These are phyloP conservation scores for Calonectria pteridis DNA, from an alignment of 2,329 filamentous ascomycete species.

Conservation along the genomic window DNA sequence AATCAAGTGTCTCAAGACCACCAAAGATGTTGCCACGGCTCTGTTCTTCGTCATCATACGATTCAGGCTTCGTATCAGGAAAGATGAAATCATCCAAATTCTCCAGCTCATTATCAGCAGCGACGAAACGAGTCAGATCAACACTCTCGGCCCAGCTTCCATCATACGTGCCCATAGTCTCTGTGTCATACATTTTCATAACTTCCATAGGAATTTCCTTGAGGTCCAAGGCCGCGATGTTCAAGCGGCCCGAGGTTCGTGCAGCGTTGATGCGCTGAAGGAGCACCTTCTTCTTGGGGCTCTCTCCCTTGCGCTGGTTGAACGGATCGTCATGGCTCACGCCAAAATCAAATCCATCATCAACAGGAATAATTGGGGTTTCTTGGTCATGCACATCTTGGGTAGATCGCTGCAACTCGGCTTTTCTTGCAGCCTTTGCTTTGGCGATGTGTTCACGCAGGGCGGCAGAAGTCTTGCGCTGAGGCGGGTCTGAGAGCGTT, in stretches of 20 bases:
- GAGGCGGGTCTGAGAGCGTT: slow-evolving; percentile 27
- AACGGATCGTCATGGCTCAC: slow-evolving; percentile 74
- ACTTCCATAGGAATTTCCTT: slow-evolving; percentile 86
- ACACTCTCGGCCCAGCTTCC: slow-evolving; percentile 92
- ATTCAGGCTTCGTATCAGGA: slow-evolving; percentile 74
- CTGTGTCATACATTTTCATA: slow-evolving; percentile 89
- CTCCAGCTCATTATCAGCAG: slow-evolving; percentile 90
- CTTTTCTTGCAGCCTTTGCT: slow-evolving; percentile 84
- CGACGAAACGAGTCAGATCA: slow-evolving; percentile 85
- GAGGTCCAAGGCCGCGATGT: slow-evolving; percentile 87
- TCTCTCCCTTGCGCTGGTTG: slow-evolving; percentile 71
- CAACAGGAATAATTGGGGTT: slow-evolving; percentile 59
- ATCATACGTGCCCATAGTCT: slow-evolving; percentile 71
- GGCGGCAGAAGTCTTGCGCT: slow-evolving; percentile 79
- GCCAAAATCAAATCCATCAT: slow-evolving; percentile 62
- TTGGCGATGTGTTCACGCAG: slow-evolving; percentile 93
- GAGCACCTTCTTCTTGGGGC: slow-evolving; percentile 74
- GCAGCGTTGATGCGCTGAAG: slow-evolving; percentile 79
- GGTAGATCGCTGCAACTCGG: slow-evolving; percentile 55
- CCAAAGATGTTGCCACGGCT: slow-evolving; percentile 81
- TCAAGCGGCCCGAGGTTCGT: slow-evolving; percentile 83
- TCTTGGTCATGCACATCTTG: slow-evolving; percentile 26
- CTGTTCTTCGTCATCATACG: slow-evolving; percentile 74
- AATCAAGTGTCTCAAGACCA: slow-evolving; percentile 82
- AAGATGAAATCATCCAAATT: slow-evolving; percentile 80